Evolutionary conservation across 768 basidiomycete genomes (phyloP).

Genomic region (Crucibulum laeve): DNA sequence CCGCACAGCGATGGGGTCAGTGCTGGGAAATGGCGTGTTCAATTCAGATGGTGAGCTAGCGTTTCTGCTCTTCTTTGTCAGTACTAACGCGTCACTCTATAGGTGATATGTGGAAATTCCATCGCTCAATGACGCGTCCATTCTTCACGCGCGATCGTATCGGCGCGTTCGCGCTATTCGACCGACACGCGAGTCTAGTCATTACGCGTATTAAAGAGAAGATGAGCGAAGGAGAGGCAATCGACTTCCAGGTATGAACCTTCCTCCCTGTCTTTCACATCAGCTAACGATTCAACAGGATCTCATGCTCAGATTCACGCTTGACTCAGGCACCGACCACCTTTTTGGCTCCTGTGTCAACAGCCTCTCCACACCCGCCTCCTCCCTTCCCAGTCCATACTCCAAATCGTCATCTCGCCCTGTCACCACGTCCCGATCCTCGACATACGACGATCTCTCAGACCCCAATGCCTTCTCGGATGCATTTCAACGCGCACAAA

Average conservation of each 20-base stretch:
- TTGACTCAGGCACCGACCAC: slow-evolving; percentile 57
- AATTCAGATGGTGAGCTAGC: slow-evolving; percentile 32
- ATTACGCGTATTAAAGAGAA: slow-evolving; percentile 20
- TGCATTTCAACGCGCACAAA: slow-evolving; percentile 36
- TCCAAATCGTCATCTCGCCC: slow-evolving; percentile 4
- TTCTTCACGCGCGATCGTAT: slow-evolving; percentile 37
- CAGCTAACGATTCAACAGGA: slow-evolving; percentile 34
- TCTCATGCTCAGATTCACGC: slow-evolving; percentile 37
- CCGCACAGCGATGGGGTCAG: slow-evolving; percentile 7
- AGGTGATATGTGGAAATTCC: slow-evolving; percentile 21
- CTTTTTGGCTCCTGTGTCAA: slow-evolving; percentile 43
- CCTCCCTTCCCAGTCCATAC: slow-evolving; percentile 13
- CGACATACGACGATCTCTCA: slow-evolving; percentile 11
- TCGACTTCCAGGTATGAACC: background rate
- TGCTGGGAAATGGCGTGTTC: slow-evolving; percentile 36
- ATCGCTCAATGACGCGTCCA: slow-evolving; percentile 38
- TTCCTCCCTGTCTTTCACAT: slow-evolving; percentile 25
- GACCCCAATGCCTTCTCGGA: slow-evolving; percentile 29
- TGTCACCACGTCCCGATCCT: too few species aligned
- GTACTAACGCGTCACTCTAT: background rate
- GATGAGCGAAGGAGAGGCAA: background rate
- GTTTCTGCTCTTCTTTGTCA: background rate
- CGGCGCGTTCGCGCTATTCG: slow-evolving; percentile 35
- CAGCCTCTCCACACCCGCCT: slow-evolving; percentile 28
- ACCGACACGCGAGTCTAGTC: slow-evolving; percentile 27